Evolutionary conservation across 176 grass and related monocot species (phyloP).

Genomic region (maize (Zea mays)): DNA sequence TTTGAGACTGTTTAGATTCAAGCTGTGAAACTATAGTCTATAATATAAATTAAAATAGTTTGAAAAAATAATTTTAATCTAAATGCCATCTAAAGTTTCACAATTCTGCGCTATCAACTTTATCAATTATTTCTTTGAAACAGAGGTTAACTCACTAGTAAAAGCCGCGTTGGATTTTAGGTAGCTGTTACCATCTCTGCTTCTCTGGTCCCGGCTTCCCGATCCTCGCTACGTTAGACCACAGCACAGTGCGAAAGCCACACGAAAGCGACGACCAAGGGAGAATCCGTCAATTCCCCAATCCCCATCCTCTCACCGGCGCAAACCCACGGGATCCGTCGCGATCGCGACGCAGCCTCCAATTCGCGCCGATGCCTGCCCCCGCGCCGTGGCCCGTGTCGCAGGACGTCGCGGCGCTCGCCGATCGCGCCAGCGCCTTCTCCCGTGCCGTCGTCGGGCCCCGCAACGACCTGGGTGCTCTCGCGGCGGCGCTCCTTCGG

Average conservation of each 20-base stretch:
- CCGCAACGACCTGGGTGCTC: background rate
- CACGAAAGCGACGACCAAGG: background rate
- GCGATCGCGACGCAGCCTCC: background rate
- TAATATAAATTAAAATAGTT: too few species aligned
- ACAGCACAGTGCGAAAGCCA: background rate
- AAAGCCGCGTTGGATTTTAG: too few species aligned
- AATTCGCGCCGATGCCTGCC: constrained; percentile 24
- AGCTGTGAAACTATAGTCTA: too few species aligned
- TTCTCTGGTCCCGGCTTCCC: too few species aligned
- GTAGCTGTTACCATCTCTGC: too few species aligned
- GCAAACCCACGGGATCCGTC: background rate
- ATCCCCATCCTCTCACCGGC: background rate
- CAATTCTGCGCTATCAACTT: too few species aligned
- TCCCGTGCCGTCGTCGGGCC: constrained; percentile 1
- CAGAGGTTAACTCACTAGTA: too few species aligned
- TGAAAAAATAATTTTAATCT: too few species aligned
- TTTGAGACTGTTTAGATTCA: too few species aligned
- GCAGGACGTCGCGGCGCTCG: constrained; percentile 33
- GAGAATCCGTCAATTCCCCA: background rate
- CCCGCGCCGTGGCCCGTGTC: constrained; percentile 37
- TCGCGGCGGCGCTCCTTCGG: constrained; percentile 35
- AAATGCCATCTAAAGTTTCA: too few species aligned
- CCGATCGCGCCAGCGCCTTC: constrained; percentile 19
- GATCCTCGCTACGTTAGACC: background rate
- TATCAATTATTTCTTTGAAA: too few species aligned